Evolutionary conservation across 75 land plant genomes (phyloP).

Genomic region (Chamaecyparis obtusa): DNA sequence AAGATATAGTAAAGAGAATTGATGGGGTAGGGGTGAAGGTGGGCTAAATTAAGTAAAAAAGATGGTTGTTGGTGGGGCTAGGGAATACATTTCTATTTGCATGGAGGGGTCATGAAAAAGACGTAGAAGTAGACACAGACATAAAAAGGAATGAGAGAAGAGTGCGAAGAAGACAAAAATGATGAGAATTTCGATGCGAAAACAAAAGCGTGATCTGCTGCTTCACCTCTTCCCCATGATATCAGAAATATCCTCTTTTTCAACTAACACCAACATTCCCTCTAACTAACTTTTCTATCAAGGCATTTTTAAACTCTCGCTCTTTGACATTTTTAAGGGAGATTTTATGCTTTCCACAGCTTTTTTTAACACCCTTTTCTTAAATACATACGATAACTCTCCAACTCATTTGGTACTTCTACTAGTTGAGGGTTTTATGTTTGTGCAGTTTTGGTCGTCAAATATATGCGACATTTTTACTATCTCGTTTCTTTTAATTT

Average conservation of each 20-base stretch:
- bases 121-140: background rate
- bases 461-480: no score
- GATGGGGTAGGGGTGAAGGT: background rate
- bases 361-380: no score
- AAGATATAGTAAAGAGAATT: background rate
- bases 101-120: background rate
- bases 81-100: no score
- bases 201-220: slow-evolving; percentile 3
- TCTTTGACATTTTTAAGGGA: background rate
- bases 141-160: background rate
- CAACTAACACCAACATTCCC: slow-evolving; percentile 10
- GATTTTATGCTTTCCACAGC: background rate
- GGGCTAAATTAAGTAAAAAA: background rate
- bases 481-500: no score
- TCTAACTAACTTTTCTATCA: slow-evolving; percentile 6
- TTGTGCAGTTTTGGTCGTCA: no score
- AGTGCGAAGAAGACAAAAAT: background rate
- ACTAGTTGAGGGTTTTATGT: no score
- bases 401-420: no score
- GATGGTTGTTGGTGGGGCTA: background rate
- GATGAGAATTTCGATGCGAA: background rate
- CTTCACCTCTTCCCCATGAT: background rate
- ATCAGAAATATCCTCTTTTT: background rate
- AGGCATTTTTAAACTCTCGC: background rate
- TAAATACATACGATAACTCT: background rate